Evolutionary conservation across 805 yeast genomes (phyloP).

Genomic region (Yamadazyma nakazawae): DNA sequence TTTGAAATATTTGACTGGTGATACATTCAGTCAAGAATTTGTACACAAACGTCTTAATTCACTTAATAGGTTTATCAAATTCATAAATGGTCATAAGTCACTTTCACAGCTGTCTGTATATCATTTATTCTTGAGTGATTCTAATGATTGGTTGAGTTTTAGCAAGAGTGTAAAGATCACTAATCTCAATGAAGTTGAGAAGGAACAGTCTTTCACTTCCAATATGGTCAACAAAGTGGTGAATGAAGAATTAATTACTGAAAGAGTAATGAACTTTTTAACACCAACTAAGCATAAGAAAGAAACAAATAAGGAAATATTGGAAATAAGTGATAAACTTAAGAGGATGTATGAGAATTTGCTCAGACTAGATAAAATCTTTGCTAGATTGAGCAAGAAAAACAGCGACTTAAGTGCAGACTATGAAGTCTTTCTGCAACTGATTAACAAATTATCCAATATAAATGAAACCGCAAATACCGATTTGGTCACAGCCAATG

Average conservation of each 20-base stretch:
- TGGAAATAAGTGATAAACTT: conserved; percentile 69
- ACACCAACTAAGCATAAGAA: conserved; percentile 62
- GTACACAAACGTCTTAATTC: conserved; percentile 81
- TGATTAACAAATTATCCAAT: conserved; percentile 63
- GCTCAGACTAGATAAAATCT: conserved; percentile 71
- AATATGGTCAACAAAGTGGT: conserved; percentile 40
- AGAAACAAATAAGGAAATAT: conserved; percentile 66
- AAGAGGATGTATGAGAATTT: conserved; percentile 84
- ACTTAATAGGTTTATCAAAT: conserved; percentile 67
- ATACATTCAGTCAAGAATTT: conserved; percentile 81
- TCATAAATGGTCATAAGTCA: conserved; percentile 71
- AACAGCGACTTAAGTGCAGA: conserved; percentile 73
- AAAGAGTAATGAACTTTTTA: conserved; percentile 90
- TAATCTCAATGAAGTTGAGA: conserved; percentile 17
- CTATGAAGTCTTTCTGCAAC: conserved; percentile 65
- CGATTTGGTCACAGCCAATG: conserved; percentile 3
- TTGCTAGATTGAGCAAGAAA: conserved; percentile 65
- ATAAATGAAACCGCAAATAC: conserved; percentile 24
- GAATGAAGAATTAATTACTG: conserved; percentile 79
- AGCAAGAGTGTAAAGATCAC: conserved; percentile 50
- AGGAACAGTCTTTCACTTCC: conserved; percentile 15
- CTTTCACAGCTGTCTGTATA: conserved; percentile 68
- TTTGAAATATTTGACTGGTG: conserved; percentile 90
- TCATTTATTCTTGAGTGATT: conserved; percentile 64
- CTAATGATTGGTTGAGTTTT: conserved; percentile 71